phyloP scores from a whole-genome alignment of 2,329 filamentous ascomycete species.

The Coniella vitis region DNA sequence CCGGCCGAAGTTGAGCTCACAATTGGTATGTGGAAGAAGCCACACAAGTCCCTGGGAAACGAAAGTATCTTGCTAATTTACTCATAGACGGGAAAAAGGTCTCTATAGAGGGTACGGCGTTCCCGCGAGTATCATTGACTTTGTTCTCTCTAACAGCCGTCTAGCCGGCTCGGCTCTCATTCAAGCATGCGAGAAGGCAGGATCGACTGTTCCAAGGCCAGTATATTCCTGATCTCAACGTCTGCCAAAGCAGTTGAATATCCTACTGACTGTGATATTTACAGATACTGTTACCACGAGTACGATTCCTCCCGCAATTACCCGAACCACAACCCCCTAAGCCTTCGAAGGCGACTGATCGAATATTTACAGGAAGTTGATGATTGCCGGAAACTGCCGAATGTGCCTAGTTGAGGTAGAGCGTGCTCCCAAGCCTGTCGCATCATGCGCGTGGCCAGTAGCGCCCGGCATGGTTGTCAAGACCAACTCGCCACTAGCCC shows the following conservation, averaged over 20 bases:
- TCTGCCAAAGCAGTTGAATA: conserved; percentile 3
- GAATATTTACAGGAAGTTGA: conserved; percentile 65
- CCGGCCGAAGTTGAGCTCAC: conserved; percentile 94
- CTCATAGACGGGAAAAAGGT: conserved; percentile 89
- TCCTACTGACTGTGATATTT: conserved; percentile 6
- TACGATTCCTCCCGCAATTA: conserved; percentile 40
- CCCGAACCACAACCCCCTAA: conserved; percentile 19
- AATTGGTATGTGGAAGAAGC: conserved; percentile 57
- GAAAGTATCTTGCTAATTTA: conserved; percentile 24
- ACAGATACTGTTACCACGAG: conserved; percentile 98
- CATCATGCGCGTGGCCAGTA: conserved; percentile 97
- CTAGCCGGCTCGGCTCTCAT: conserved; percentile 93
- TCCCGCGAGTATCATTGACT: conserved; percentile 14
- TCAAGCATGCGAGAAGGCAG: conserved; percentile 98
- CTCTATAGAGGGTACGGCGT: conserved; percentile 78
- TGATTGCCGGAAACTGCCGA: conserved; percentile 98
- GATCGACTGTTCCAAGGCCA: conserved; percentile 78
- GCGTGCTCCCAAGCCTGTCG: conserved; percentile 90
- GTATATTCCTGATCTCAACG: conserved; percentile 20
- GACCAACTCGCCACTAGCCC: conserved; percentile 90
- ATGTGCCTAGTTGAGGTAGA: conserved; percentile 99
- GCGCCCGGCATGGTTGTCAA: conserved; percentile 99
- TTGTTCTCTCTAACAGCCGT: conserved; percentile 16
- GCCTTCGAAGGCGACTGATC: conserved; percentile 31
- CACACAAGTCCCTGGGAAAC: conserved; percentile 7